phyloP scores from a whole-genome alignment of 1,139 yeast genomes.

The Hyphopichia buzzinii region DNA sequence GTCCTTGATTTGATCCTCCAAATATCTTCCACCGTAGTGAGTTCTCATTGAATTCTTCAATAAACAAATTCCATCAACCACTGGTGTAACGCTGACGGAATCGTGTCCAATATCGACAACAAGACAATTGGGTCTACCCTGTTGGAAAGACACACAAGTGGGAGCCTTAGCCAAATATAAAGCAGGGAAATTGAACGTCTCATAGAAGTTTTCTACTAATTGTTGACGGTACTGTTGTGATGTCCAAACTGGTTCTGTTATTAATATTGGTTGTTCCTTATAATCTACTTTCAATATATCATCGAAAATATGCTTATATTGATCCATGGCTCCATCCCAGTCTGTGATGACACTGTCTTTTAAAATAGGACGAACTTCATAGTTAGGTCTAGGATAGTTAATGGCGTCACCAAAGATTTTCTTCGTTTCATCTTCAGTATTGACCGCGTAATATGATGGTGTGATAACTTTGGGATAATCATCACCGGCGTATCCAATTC shows the following conservation, averaged over 20 bases:
- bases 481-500: slow-evolving; percentile 92
- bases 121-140: slow-evolving; percentile 89
- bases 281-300: slow-evolving; percentile 50
- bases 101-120: slow-evolving; percentile 94
- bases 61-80: slow-evolving; percentile 87
- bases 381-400: slow-evolving; percentile 50
- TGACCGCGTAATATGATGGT: slow-evolving; percentile 56
- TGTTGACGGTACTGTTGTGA: slow-evolving; percentile 64
- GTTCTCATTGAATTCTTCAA: slow-evolving; percentile 69
- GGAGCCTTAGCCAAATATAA: slow-evolving; percentile 83
- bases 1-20: slow-evolving; percentile 46
- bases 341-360: slow-evolving; percentile 61
- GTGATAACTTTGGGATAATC: slow-evolving; percentile 79
- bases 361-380: slow-evolving; percentile 57
- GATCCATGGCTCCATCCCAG: slow-evolving; percentile 76
- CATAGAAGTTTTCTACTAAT: slow-evolving; percentile 75
- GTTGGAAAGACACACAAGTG: slow-evolving; percentile 88
- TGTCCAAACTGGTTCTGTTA: slow-evolving; percentile 90
- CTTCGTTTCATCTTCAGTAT: slow-evolving; percentile 19
- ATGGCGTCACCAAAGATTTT: slow-evolving; percentile 56
- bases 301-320: slow-evolving; percentile 56
- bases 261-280: slow-evolving; percentile 68
- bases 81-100: slow-evolving; percentile 81
- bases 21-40: slow-evolving; percentile 60
- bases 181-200: slow-evolving; percentile 76